Conservation (phyloP, 78 protist species). For the Pelomyxa schiedti region DNA sequence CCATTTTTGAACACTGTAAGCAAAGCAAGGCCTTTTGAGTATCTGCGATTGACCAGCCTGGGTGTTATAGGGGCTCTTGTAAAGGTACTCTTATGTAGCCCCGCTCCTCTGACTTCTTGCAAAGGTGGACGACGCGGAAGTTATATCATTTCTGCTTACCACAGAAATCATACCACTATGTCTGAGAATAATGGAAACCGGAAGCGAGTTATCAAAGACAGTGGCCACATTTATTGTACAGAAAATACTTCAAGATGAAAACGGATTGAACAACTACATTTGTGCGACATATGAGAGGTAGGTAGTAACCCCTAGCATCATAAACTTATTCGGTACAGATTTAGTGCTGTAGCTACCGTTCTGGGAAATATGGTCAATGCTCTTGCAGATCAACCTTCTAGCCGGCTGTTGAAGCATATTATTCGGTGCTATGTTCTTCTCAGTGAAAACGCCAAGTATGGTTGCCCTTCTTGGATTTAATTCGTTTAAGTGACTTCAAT, state of each 20-base stretch:
- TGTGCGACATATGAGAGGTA: slow-evolving; percentile 84
- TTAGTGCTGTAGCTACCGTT: slow-evolving; percentile 43
- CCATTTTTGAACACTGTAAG: slow-evolving; percentile 93
- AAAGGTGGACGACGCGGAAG: slow-evolving; percentile 79
- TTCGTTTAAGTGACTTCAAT: too few species aligned
- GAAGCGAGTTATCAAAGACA: slow-evolving; percentile 87
- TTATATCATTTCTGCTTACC: slow-evolving; percentile 82
- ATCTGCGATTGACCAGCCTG: slow-evolving; percentile 91
- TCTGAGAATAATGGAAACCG: slow-evolving; percentile 95
- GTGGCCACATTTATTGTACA: slow-evolving; percentile 99
- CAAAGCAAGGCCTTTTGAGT: slow-evolving; percentile 90
- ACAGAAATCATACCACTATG: slow-evolving; percentile 98
- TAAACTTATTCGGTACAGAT: not conserved
- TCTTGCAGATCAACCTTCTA: slow-evolving; percentile 55
- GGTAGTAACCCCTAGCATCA: slow-evolving; percentile 44
- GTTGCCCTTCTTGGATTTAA: too few species aligned
- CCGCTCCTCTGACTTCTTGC: not conserved
- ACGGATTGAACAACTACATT: slow-evolving; percentile 72
- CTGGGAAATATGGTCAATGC: slow-evolving; percentile 39
- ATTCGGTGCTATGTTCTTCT: slow-evolving; percentile 92
- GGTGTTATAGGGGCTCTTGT: slow-evolving; percentile 99
- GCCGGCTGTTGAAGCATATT: slow-evolving; percentile 86
- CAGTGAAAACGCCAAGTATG: slow-evolving; percentile 73
- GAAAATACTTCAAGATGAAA: slow-evolving; percentile 89
- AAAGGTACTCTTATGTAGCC: slow-evolving; percentile 37